Base-by-base conservation (phyloP, 441 rosid species). In the Jatropha multifida region DNA sequence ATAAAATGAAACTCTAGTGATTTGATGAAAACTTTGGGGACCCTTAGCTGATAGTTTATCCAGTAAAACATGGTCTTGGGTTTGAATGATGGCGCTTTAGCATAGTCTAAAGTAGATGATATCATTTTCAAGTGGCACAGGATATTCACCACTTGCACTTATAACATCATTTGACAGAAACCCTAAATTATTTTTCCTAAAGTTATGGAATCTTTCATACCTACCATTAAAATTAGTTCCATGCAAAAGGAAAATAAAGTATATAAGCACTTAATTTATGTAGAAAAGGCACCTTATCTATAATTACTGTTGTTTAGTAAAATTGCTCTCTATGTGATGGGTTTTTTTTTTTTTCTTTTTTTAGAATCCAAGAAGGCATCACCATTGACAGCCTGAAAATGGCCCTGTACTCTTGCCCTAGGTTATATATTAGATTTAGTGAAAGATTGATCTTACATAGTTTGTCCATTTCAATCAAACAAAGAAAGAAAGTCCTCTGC, bases 391-490 rank as follows among this genome's bases (percentile, higher is more conserved):
- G 70, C 78, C 58, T 75, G 38, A 27, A 63, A 65, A 11, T 18
- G 62, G 73, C 11, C 73, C 69, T 51, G 58, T 41, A 67, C 18
- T 58, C 64, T 23, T 62, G 15, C 41, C 62, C 63, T 3, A 44
- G 4, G 32, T 27, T 48, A 0, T 32, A 12, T 2, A 69, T 51
- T 48, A 7, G 52, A 20, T 54, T 23, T 63, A 18, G 32, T 70
- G 23, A 20, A 8, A 41, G 38, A 4, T 27, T 41, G 46, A 71
- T 65, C 72, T 32, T 32, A 11, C 9, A 23, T 44, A 44, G 17
- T 11, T 65, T 74, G 81, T 78, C 79, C 46, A 27, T 32, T 75
- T 75, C 76, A 65, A 20, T 23, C 44, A 58, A 56, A 70, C 68
- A 26, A 40, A 48, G 12, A 44, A 23, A 14, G 2, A 11, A 7